These are phyloP conservation scores for Rhododendron henanense DNA, from an alignment of 148 eudicot genomes.

Conservation along the genomic window DNA sequence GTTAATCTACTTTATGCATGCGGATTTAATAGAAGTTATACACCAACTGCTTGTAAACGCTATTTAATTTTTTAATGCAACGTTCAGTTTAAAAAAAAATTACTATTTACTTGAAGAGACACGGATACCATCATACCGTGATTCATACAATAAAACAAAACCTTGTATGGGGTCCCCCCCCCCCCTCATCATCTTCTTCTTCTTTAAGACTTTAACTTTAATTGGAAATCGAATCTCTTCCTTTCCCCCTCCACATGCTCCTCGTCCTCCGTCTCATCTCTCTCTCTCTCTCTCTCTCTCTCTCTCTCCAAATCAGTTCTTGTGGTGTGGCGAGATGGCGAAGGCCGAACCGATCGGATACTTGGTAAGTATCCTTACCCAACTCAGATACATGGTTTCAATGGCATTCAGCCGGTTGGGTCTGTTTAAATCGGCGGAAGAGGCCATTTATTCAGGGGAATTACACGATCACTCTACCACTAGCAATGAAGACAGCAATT, in stretches of 20 bases:
- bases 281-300: background rate
- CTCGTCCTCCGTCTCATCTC: background rate
- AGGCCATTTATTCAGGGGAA: background rate
- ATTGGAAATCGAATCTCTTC: background rate
- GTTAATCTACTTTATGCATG: no score
- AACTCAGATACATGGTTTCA: background rate
- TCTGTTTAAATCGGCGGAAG: slow-evolving; percentile 3
- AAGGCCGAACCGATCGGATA: slow-evolving; percentile 4
- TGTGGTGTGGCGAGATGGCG: background rate
- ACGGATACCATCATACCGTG: no score
- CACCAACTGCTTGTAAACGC: no score
- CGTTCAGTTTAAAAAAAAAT: no score
- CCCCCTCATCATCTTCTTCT: no score
- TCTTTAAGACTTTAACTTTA: no score
- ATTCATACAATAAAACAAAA: no score
- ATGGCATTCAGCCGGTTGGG: slow-evolving; percentile 4
- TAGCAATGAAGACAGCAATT: background rate
- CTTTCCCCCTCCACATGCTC: background rate
- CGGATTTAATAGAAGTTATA: no score
- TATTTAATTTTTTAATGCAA: no score
- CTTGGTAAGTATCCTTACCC: background rate
- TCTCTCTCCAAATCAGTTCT: background rate
- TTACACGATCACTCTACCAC: background rate
- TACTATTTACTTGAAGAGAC: no score
- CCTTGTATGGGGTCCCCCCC: no score